Conservation (phyloP, 1,139 yeast genomes). For the Pichia sp. region DNA sequence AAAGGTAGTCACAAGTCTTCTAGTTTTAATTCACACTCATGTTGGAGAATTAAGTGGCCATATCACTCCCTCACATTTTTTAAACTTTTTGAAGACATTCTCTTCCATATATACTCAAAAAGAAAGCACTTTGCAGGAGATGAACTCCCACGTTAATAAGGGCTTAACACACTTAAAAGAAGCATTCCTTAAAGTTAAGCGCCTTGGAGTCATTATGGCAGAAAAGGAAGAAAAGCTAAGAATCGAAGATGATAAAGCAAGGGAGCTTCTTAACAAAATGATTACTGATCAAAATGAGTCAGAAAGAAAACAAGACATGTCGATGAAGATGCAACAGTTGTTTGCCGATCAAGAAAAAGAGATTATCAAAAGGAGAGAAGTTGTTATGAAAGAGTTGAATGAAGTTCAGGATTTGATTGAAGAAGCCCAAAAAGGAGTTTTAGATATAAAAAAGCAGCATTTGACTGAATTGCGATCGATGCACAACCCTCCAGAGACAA, state of each 20-base stretch:
- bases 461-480: slow-evolving; percentile 84
- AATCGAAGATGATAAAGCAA: slow-evolving; percentile 64
- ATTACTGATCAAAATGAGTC: slow-evolving; percentile 89
- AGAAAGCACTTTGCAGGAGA: slow-evolving; percentile 52
- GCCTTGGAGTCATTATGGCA: slow-evolving; percentile 51
- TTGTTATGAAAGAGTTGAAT: slow-evolving; percentile 61
- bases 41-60: not conserved
- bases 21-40: slow-evolving; percentile 44
- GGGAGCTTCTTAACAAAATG: slow-evolving; percentile 68
- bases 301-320: slow-evolving; percentile 83
- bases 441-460: slow-evolving; percentile 88
- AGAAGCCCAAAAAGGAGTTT: slow-evolving; percentile 84
- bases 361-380: slow-evolving; percentile 49
- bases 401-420: slow-evolving; percentile 79
- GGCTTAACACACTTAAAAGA: slow-evolving; percentile 78
- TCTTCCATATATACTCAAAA: slow-evolving; percentile 40
- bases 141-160: slow-evolving; percentile 64
- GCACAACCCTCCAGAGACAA: slow-evolving; percentile 88
- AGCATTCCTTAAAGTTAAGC: slow-evolving; percentile 69
- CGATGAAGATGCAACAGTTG: slow-evolving; percentile 69
- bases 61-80: slow-evolving; percentile 50
- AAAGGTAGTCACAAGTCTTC: slow-evolving; percentile 42
- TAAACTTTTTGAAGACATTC: slow-evolving; percentile 52
- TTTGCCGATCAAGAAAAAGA: slow-evolving; percentile 63
- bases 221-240: slow-evolving; percentile 48